A percentile compares a stretch with the other conserved stretches of the same genome.
These are phyloP conservation scores for Trametes cubensis DNA, from an alignment of 768 basidiomycete genomes.

Conservation along the genomic window DNA sequence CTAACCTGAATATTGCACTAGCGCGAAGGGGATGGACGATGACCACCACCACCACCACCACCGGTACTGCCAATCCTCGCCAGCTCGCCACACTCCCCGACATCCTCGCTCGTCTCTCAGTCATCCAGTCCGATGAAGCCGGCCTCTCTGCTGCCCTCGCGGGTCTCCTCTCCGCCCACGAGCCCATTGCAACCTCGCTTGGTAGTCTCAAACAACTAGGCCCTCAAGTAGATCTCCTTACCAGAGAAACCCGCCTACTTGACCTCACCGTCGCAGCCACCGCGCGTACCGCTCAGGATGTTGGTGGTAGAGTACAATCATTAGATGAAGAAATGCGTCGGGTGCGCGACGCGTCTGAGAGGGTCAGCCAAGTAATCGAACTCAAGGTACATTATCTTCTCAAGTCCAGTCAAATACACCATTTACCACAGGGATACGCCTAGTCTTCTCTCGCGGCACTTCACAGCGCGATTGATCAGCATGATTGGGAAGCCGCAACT, in stretches of 20 bases:
- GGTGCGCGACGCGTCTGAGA: slow-evolving; percentile 87
- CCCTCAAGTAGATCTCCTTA: slow-evolving; percentile 65
- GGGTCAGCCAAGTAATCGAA: slow-evolving; percentile 92
- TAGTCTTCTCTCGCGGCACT: slow-evolving; percentile 67
- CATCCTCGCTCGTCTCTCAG: slow-evolving; percentile 73
- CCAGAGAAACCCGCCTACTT: slow-evolving; percentile 57
- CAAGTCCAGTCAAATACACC: neutral
- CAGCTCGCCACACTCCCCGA: slow-evolving; percentile 64
- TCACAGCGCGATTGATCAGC: slow-evolving; percentile 64
- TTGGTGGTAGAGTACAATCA: slow-evolving; percentile 86
- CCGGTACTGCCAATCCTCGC: slow-evolving; percentile 23
- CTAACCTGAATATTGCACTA: no score
- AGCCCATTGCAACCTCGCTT: slow-evolving; percentile 66
- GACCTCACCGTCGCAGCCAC: slow-evolving; percentile 66
- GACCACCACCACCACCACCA: no score
- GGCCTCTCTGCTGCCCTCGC: slow-evolving; percentile 75
- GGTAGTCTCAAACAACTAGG: slow-evolving; percentile 60
- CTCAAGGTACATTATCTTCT: slow-evolving; percentile 67
- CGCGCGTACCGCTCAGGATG: slow-evolving; percentile 79
- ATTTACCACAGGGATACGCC: slow-evolving; percentile 39
- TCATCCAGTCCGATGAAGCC: slow-evolving; percentile 75
- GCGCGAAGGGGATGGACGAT: no score
- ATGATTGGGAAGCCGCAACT: slow-evolving; percentile 96
- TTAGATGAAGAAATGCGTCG: slow-evolving; percentile 94
- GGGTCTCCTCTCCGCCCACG: slow-evolving; percentile 65